A percentile compares a stretch with the other conserved stretches of the same genome.
Evolutionary conservation across 2,329 filamentous ascomycete genomes (phyloP).

Genomic region (Dactylonectria macrodidyma): DNA sequence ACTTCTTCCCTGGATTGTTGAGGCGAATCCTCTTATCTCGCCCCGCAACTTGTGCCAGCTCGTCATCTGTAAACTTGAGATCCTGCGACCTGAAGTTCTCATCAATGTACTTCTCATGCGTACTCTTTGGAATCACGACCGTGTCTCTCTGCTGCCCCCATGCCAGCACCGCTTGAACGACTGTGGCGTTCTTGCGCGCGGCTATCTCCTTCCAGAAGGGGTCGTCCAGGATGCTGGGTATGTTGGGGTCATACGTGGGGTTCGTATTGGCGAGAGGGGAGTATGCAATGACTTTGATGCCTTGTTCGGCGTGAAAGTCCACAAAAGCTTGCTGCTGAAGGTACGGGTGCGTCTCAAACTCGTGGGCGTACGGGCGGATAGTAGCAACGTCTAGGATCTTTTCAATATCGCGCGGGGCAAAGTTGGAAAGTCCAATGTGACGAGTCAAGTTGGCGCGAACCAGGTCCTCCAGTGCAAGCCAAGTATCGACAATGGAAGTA

Average conservation of each 20-base stretch:
- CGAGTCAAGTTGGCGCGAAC: constrained; percentile 37
- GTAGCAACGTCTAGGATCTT: constrained; percentile 54
- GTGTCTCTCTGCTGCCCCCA: constrained; percentile 43
- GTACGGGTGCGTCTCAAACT: constrained; percentile 73
- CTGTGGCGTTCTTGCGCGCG: constrained; percentile 38
- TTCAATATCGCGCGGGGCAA: constrained; percentile 65
- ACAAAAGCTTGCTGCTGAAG: constrained; percentile 55
- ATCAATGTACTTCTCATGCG: constrained; percentile 36
- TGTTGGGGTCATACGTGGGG: constrained; percentile 38
- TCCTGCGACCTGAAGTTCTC: constrained; percentile 39
- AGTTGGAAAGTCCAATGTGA: constrained; percentile 70
- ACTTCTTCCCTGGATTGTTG: constrained; percentile 55
- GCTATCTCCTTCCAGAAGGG: constrained; percentile 39
- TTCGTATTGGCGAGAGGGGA: constrained; percentile 44
- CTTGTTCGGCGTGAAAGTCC: constrained; percentile 45
- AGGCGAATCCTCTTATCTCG: constrained; percentile 52
- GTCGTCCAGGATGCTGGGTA: constrained; percentile 38
- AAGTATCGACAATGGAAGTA: constrained; percentile 47
- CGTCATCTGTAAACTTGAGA: constrained; percentile 38
- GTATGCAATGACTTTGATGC: constrained; percentile 47
- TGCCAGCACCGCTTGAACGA: constrained; percentile 40
- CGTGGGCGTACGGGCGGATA: constrained; percentile 50
- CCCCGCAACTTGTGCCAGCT: constrained; percentile 52
- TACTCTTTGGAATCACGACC: constrained; percentile 41
- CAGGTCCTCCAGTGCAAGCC: constrained; percentile 51